A percentile compares a stretch with the other conserved stretches of the same genome.
Conservation (phyloP, 176 grass and related monocot species). For the Poa pratensis region DNA sequence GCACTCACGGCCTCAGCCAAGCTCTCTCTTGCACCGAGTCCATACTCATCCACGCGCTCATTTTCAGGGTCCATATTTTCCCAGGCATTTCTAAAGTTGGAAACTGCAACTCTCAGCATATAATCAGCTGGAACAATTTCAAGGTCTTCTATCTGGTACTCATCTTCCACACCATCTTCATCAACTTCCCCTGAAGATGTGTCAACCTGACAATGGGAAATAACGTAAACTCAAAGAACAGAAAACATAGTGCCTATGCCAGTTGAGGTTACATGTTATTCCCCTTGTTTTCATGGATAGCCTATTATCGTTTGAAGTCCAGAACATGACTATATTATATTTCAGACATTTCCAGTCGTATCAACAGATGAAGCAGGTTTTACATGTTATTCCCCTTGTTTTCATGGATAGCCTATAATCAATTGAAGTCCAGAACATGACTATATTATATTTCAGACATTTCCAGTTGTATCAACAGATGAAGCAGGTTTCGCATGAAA, state of each 20-base stretch:
- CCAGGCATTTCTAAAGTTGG: slow-evolving; percentile 97
- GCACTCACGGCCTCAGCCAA: slow-evolving; percentile 89
- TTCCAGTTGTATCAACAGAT: slow-evolving; percentile 24
- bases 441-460: slow-evolving; percentile 17
- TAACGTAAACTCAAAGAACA: slow-evolving; percentile 6
- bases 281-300: background rate
- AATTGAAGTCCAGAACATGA: slow-evolving; percentile 17
- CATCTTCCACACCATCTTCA: slow-evolving; percentile 95
- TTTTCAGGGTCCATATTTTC: slow-evolving; percentile 82
- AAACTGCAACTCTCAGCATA: slow-evolving; percentile 88
- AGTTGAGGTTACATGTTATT: background rate
- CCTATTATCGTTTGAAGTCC: background rate
- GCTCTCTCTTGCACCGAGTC: slow-evolving; percentile 89
- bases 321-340: slow-evolving; percentile 27
- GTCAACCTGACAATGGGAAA: slow-evolving; percentile 69
- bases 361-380: slow-evolving; percentile 9
- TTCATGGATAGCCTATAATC: background rate
- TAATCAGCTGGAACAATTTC: slow-evolving; percentile 87
- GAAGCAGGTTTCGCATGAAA: background rate
- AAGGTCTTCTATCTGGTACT: slow-evolving; percentile 94
- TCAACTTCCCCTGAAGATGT: slow-evolving; percentile 77
- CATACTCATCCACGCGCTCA: slow-evolving; percentile 92
- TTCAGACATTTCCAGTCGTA: slow-evolving; percentile 7
- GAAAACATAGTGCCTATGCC: background rate
- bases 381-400: background rate